A percentile compares a stretch with the other conserved stretches of the same genome.
These are phyloP conservation scores for Alternaria novae-zelandiae DNA, from an alignment of 2,329 filamentous ascomycete genomes.

Conservation along the genomic window DNA sequence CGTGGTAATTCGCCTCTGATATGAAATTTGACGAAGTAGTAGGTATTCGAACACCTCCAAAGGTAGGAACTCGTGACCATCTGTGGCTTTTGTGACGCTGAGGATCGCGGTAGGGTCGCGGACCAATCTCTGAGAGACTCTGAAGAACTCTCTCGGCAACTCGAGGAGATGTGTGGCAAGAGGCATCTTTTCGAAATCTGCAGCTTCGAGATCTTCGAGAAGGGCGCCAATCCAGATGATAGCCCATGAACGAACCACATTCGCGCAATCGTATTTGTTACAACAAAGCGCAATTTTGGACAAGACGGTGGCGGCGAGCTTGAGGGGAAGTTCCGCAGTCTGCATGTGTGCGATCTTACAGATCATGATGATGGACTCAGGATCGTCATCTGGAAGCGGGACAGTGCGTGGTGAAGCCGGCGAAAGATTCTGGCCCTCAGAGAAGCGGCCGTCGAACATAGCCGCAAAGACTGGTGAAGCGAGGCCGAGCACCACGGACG, in stretches of 20 bases:
- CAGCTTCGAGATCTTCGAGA: not conserved
- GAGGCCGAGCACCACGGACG: too few relatives aligned
- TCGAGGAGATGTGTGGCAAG: conserved; percentile 15
- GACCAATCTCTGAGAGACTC: not conserved
- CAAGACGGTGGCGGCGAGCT: conserved; percentile 8
- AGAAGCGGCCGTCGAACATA: too few relatives aligned
- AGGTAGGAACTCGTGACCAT: not conserved
- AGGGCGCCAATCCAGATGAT: conserved; percentile 8
- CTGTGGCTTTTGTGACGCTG: not conserved
- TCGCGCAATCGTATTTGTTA: conserved; percentile 34
- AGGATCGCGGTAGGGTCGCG: not conserved
- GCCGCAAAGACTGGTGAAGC: too few relatives aligned
- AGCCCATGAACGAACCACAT: conserved; percentile 17
- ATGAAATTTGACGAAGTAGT: not conserved
- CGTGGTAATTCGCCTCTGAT: not conserved
- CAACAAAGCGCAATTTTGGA: conserved; percentile 25
- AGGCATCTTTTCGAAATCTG: not conserved
- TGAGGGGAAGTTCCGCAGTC: conserved; percentile 9
- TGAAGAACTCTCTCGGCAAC: conserved; percentile 9
- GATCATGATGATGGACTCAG: not conserved
- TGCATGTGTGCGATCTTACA: conserved; percentile 8
- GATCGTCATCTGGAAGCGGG: conserved; percentile 18
- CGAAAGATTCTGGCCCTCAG: not conserved
- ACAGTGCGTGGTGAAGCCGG: conserved; percentile 2
- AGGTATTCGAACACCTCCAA: not conserved